Conservation (phyloP, 202 grass and related monocot species). For the Schoenoplectus tabernaemontani region DNA sequence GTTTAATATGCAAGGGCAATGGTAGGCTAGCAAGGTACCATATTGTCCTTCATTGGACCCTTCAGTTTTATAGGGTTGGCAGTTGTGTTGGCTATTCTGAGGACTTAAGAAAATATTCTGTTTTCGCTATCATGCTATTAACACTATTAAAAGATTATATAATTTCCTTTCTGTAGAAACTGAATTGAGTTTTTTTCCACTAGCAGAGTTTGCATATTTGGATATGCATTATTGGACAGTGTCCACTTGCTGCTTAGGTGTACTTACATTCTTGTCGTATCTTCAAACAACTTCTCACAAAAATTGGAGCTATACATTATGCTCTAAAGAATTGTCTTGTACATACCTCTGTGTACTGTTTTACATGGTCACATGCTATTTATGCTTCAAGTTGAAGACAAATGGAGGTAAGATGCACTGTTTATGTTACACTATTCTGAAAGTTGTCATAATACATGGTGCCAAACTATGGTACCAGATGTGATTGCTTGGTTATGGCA, state of each 20-base stretch:
- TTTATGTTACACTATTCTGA: background rate
- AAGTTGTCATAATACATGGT: background rate
- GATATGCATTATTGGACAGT: constrained; percentile 81
- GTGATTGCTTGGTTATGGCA: background rate
- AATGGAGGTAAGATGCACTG: constrained; percentile 41
- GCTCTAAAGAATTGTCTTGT: constrained; percentile 29
- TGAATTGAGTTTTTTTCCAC: constrained; percentile 21
- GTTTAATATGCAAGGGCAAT: background rate
- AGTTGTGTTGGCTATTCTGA: background rate
- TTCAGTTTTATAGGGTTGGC: background rate
- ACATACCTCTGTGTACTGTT: constrained; percentile 29
- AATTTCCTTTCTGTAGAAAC: constrained; percentile 8
- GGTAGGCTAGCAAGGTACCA: background rate
- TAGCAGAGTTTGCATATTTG: constrained; percentile 54
- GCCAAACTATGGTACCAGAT: background rate
- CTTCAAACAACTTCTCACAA: constrained; percentile 30
- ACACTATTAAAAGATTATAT: background rate
- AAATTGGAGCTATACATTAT: constrained; percentile 22
- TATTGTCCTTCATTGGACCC: background rate
- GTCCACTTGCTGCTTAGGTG: constrained; percentile 52
- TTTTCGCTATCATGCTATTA: background rate
- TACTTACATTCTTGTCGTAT: constrained; percentile 64
- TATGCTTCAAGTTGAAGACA: constrained; percentile 40
- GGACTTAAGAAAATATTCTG: background rate
- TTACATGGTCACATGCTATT: constrained; percentile 31